These are phyloP conservation scores for Diaporthe citri DNA, from an alignment of 2,329 filamentous ascomycete genomes.

Conservation along the genomic window DNA sequence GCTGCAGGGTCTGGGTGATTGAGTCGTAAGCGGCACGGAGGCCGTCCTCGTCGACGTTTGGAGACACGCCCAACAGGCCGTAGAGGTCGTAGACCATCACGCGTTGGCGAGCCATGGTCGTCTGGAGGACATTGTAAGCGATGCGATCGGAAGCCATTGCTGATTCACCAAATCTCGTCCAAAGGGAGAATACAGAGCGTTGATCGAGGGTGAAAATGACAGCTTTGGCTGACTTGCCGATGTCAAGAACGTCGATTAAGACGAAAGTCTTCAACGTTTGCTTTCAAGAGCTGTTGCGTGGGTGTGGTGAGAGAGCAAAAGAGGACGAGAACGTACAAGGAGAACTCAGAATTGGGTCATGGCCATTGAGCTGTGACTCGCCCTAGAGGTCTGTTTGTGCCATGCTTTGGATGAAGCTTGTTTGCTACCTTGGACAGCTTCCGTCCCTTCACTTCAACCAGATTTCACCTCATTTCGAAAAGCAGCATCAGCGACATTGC, in stretches of 20 bases:
- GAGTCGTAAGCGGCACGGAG: conserved; percentile 28
- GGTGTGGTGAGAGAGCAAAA: not conserved
- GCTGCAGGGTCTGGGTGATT: conserved; percentile 24
- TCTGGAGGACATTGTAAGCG: conserved; percentile 16
- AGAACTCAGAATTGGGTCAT: no score
- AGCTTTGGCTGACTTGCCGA: not conserved
- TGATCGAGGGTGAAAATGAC: no score
- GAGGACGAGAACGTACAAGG: rapidly evolving
- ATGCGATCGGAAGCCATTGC: conserved; percentile 18
- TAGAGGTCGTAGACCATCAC: conserved; percentile 37
- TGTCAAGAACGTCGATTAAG: not conserved
- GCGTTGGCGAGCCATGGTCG: conserved; percentile 30
- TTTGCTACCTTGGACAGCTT: not conserved
- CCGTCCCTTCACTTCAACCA: not conserved
- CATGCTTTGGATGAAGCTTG: not conserved
- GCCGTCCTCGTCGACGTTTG: conserved; percentile 32
- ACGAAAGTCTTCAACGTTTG: not conserved
- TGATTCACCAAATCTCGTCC: not conserved
- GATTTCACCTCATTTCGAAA: not conserved
- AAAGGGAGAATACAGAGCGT: no score
- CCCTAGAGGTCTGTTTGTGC: not conserved
- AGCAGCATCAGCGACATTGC: no score
- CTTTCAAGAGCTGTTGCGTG: not conserved
- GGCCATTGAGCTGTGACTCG: not conserved
- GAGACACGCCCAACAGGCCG: conserved; percentile 32